Evolutionary conservation across 2,329 filamentous ascomycete genomes (phyloP).

Genomic region (Botrytis deweyae): DNA sequence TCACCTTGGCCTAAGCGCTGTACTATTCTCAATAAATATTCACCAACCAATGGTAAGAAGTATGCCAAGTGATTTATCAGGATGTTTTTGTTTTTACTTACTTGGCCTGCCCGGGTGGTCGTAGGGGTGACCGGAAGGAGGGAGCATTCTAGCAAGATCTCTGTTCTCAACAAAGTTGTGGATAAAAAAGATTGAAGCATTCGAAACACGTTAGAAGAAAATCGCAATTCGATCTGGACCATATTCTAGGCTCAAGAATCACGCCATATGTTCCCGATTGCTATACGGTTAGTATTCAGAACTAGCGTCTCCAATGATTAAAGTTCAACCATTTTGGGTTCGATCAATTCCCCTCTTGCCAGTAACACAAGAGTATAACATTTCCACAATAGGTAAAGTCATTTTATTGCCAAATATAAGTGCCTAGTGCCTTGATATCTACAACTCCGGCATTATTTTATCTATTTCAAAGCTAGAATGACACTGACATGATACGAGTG

Average conservation of each 20-base stretch:
- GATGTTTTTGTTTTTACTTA: background rate
- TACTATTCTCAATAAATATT: background rate
- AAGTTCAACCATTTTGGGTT: too few relatives aligned
- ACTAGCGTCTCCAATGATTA: background rate
- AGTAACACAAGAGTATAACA: background rate
- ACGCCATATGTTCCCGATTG: accelerated
- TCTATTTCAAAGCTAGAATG: background rate
- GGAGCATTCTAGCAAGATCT: background rate
- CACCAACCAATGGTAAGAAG: background rate
- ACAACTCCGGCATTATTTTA: accelerated
- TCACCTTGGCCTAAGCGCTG: background rate
- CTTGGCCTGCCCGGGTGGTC: background rate
- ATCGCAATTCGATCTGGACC: background rate
- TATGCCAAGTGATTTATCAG: background rate
- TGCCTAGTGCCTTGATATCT: background rate
- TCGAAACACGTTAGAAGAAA: background rate
- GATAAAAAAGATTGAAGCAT: background rate
- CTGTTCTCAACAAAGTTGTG: background rate
- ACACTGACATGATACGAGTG: background rate
- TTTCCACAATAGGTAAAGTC: background rate
- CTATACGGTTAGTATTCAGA: background rate
- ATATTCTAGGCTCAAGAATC: background rate
- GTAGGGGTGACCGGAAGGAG: background rate
- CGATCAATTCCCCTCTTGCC: too few relatives aligned
- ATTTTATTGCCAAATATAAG: background rate